A percentile compares a stretch with the other conserved stretches of the same genome.
These are phyloP conservation scores for Coniosporium apollinis DNA, from an alignment of 495 filamentous ascomycete genomes.

Conservation along the genomic window DNA sequence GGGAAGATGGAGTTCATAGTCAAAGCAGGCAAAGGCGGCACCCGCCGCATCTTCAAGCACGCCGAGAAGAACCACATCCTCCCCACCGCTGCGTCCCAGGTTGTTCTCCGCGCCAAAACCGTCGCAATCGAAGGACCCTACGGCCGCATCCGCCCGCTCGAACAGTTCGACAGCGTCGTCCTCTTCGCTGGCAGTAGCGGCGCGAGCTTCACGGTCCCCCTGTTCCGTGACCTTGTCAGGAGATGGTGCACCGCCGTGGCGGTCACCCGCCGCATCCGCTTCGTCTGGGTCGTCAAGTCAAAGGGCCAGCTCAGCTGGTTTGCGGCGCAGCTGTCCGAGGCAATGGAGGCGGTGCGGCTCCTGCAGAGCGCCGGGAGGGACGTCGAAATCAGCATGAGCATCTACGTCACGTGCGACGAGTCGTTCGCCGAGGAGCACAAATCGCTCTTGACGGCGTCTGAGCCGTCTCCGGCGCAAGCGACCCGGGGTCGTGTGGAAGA, in stretches of 20 bases:
- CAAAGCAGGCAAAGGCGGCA: slow-evolving; percentile 54
- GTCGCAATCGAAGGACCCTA: slow-evolving; percentile 35
- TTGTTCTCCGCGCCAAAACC: slow-evolving; percentile 3
- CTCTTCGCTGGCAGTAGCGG: slow-evolving; percentile 47
- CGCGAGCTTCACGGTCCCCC: slow-evolving; percentile 36
- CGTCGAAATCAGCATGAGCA: slow-evolving; percentile 33
- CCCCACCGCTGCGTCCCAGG: slow-evolving; percentile 33
- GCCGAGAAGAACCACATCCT: slow-evolving; percentile 34
- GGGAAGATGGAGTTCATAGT: slow-evolving; percentile 53
- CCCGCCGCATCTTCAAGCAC: slow-evolving; percentile 43
- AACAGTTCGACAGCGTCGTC: slow-evolving; percentile 41
- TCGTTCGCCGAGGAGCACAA: slow-evolving; percentile 15
- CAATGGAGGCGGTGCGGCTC: slow-evolving; percentile 33
- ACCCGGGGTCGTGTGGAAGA: slow-evolving; percentile 2
- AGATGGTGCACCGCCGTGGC: slow-evolving; percentile 22
- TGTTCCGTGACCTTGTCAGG: slow-evolving; percentile 33
- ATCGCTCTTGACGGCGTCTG: slow-evolving; percentile 5
- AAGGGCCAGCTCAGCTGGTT: slow-evolving; percentile 55
- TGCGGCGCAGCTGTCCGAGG: slow-evolving; percentile 39
- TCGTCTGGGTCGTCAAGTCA: slow-evolving; percentile 58
- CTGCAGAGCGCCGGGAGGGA: slow-evolving; percentile 17
- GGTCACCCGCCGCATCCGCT: slow-evolving; percentile 48
- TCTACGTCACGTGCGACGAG: slow-evolving; percentile 47
- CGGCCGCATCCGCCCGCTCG: slow-evolving; percentile 24
- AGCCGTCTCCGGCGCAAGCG: slow-evolving; percentile 1